These are phyloP conservation scores for Asclepias syriaca DNA, from an alignment of 257 asterid genomes.

Conservation along the genomic window DNA sequence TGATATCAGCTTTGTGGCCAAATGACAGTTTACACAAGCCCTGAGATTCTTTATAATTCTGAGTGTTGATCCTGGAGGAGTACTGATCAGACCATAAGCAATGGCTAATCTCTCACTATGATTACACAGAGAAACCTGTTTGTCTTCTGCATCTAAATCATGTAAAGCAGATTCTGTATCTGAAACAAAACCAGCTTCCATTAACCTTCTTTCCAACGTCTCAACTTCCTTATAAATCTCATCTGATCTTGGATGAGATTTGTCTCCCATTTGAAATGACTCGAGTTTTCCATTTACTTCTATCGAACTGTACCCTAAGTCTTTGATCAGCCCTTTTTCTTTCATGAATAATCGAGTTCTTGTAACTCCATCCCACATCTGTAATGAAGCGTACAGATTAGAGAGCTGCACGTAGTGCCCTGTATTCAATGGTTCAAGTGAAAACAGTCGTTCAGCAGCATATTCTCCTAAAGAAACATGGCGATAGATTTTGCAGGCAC, in stretches of 20 bases:
- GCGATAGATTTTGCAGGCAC: constrained; percentile 49
- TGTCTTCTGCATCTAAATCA: constrained; percentile 40
- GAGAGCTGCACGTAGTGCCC: constrained; percentile 68
- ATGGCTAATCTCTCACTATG: constrained; percentile 52
- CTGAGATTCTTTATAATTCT: constrained; percentile 38
- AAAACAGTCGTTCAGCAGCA: constrained; percentile 49
- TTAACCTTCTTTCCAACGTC: constrained; percentile 29
- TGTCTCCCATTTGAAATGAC: constrained; percentile 43
- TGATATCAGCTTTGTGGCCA: constrained; percentile 40
- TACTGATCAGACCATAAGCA: constrained; percentile 40
- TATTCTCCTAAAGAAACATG: constrained; percentile 38
- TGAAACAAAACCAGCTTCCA: constrained; percentile 33
- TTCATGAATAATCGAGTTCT: constrained; percentile 44
- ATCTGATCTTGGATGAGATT: constrained; percentile 34
- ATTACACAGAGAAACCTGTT: constrained; percentile 30
- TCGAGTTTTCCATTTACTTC: constrained; percentile 46
- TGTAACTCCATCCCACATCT: constrained; percentile 52
- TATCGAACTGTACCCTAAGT: constrained; percentile 36
- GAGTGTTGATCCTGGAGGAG: constrained; percentile 27
- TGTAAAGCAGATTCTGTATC: constrained; percentile 42
- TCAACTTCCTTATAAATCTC: constrained; percentile 36
- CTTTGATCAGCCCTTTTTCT: constrained; percentile 42
- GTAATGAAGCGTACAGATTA: constrained; percentile 51
- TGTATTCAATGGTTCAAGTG: constrained; percentile 34
- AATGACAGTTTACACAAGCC: constrained; percentile 45